These are phyloP conservation scores for Santalum album DNA, from an alignment of 164 flowering plant species.

Conservation along the genomic window DNA sequence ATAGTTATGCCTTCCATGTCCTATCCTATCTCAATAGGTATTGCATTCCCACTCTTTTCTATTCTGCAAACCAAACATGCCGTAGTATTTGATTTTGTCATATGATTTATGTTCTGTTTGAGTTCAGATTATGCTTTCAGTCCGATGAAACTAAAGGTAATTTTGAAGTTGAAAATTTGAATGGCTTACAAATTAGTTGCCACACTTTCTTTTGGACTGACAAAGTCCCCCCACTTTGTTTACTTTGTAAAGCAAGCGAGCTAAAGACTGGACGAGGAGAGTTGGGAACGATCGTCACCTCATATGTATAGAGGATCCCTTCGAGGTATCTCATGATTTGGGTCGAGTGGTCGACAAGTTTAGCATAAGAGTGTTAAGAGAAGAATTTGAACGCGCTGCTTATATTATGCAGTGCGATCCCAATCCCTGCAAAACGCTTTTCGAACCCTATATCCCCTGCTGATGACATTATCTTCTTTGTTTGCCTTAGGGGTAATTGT, in stretches of 20 bases:
- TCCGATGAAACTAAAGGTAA: no score
- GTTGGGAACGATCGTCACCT: slow-evolving; percentile 87
- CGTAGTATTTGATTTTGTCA: no score
- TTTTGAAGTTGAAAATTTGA: no score
- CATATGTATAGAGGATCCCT: slow-evolving; percentile 96
- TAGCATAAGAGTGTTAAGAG: slow-evolving; percentile 70
- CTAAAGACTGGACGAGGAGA: slow-evolving; percentile 90
- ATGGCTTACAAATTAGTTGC: no score
- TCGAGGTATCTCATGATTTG: slow-evolving; percentile 78
- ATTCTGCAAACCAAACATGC: no score
- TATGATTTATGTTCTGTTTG: no score
- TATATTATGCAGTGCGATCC: slow-evolving; percentile 66
- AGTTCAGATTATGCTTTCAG: no score
- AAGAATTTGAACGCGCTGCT: slow-evolving; percentile 92
- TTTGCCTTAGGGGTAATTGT: background rate
- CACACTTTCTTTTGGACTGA: background rate
- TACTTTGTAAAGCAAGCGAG: slow-evolving; percentile 52
- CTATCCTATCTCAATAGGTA: no score
- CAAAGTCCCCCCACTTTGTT: background rate
- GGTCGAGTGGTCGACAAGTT: slow-evolving; percentile 88
- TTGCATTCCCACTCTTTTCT: no score
- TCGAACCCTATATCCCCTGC: slow-evolving; percentile 57
- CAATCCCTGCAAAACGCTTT: slow-evolving; percentile 61
- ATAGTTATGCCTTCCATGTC: no score
- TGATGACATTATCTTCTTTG: background rate